Evolutionary conservation across 345 rosid genomes (phyloP), one percentile per base, ranked within the genome.

Genomic region (Euphorbia pulcherrima): DNA sequence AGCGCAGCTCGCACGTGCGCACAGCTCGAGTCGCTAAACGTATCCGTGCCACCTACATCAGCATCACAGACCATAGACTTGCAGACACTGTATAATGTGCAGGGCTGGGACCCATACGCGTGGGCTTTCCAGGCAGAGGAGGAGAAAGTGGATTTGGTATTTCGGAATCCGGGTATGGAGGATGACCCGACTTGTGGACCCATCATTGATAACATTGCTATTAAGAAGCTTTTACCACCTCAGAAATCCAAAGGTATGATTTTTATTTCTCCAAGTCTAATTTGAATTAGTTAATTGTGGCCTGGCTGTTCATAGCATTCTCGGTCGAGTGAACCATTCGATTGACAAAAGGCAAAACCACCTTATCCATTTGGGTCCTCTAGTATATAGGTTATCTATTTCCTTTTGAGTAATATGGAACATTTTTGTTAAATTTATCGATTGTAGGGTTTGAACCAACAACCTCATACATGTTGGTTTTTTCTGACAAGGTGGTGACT

Each of bases 1-100:
- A 89, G 97, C n/a, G 97, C 99, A 18, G 96, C 99, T 7, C 96
- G 99, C 79, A 94, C 99, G 57, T 94, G 99, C 75, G 99, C 97
- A 0, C 99, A 91, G 82, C 83, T 91, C 53, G 99, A 94, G 72
- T 84, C 97, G 6, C 70, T 94, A 9, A 94, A 94, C 76, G 96
- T 94, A 61, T 94, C 99, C 16, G 96, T 91, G 60, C 81, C 85
- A 10, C 80, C 86, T 3, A 90, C 89, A 20, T 89, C 97, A 0
- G 92, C 89, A 18, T 89, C 97, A 0, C 91, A 89, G 52, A 87
- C 79, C 55, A 87, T 94, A 47, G 99, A 94, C 77, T 72, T 94
- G 63, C 99, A 94, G 75, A 94, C 99, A 6, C 75, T 94, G 58
- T 91, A 94, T 58, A 91, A 77, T 86, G 92, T 94, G 64, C 97